Percentiles rank a stretch among this genome's conserved stretches.
phyloP scores from a whole-genome alignment of 192 early-diverging fungal genomes.

The Umbelopsis vinacea region DNA sequence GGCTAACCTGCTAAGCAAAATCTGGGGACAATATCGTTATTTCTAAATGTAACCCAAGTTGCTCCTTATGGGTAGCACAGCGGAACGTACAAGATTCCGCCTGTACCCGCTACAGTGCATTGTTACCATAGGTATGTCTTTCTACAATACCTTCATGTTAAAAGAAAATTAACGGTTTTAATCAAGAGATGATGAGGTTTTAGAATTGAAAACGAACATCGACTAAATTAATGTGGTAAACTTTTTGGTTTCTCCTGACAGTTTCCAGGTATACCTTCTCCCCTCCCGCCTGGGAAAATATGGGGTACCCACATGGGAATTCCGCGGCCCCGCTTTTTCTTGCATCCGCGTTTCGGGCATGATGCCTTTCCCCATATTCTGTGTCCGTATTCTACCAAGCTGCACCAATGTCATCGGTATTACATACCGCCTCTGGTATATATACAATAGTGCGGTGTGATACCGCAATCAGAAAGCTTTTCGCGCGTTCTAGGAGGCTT shows the following conservation, averaged over 20 bases:
- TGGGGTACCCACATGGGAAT: slow-evolving; percentile 11
- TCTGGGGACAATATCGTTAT: not conserved
- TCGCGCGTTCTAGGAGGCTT: no score
- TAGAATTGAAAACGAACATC: no score
- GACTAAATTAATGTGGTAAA: no score
- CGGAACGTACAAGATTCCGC: not conserved
- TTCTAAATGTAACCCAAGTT: not conserved
- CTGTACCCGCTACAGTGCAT: not conserved
- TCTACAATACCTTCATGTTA: not conserved
- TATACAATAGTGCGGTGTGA: not conserved
- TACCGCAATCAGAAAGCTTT: no score
- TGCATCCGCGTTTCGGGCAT: no score
- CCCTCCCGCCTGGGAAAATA: slow-evolving; percentile 15
- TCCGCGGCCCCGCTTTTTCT: not conserved
- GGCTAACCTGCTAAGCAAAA: not conserved
- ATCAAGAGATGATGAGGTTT: no score
- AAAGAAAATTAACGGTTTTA: not conserved
- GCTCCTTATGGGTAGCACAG: no score
- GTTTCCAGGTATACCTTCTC: not conserved
- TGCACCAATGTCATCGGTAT: not conserved
- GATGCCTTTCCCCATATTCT: not conserved
- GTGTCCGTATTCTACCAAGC: not conserved
- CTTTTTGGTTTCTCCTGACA: no score
- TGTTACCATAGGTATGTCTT: not conserved
- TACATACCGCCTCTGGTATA: not conserved